Conservation (phyloP, 2,329 filamentous ascomycete species). For the Cladosporium sp. region DNA sequence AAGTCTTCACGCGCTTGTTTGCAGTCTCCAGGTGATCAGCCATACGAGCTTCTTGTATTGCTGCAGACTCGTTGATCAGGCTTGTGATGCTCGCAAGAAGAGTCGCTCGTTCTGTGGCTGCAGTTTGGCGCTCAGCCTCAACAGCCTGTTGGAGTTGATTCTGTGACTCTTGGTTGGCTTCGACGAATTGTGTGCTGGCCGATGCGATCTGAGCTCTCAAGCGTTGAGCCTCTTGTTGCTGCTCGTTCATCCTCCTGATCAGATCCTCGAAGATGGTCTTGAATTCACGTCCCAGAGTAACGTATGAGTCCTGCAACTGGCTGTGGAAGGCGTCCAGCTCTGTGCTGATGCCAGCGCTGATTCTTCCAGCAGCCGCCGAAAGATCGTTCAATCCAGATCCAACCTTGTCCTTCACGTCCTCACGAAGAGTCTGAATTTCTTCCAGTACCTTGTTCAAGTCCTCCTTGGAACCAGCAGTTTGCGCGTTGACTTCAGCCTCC, state of each 20-base stretch:
- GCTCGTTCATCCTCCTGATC: conserved; percentile 70
- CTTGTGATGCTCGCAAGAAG: conserved; percentile 74
- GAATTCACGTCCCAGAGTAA: conserved; percentile 79
- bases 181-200: conserved; percentile 68
- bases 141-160: conserved; percentile 68
- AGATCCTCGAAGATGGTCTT: conserved; percentile 83
- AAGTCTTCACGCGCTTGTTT: conserved; percentile 52
- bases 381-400: conserved; percentile 82
- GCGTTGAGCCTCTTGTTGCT: conserved; percentile 73
- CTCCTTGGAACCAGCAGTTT: conserved; percentile 70
- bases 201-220: conserved; percentile 71
- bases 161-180: conserved; percentile 69
- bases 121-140: conserved; percentile 73
- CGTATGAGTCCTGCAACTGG: conserved; percentile 83
- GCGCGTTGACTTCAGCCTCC: conserved; percentile 66
- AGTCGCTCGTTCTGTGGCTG: conserved; percentile 71
- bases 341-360: conserved; percentile 83
- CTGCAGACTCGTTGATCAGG: conserved; percentile 74
- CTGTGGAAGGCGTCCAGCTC: conserved; percentile 84
- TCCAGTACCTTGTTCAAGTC: conserved; percentile 90
- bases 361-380: conserved; percentile 80
- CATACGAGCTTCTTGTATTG: conserved; percentile 72
- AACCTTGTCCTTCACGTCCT: conserved; percentile 83
- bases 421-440: conserved; percentile 86
- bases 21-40: conserved; percentile 65